Percentiles rank a stretch among this genome's conserved stretches.
Conservation (phyloP, 208 protist species). For the Trypanosoma boissoni region DNA sequence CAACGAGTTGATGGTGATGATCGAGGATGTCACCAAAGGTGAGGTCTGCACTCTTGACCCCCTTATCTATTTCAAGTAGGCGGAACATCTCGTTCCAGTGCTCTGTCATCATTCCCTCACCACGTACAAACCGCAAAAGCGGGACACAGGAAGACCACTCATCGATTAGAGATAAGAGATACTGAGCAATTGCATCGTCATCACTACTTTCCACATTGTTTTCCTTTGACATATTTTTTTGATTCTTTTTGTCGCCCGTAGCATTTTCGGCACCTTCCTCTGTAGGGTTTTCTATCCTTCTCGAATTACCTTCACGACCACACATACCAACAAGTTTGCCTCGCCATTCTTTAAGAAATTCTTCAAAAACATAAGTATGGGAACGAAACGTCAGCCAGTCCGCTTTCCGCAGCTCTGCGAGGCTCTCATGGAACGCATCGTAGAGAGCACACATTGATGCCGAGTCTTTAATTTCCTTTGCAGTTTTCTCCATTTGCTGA, state of each 20-base stretch:
- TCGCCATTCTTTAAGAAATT: conserved; percentile 91
- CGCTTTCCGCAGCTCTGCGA: conserved; percentile 75
- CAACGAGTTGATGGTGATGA: conserved; percentile 60
- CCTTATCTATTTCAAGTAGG: conserved; percentile 79
- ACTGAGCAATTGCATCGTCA: conserved; percentile 43
- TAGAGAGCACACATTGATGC: conserved; percentile 82
- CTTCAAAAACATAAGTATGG: conserved; percentile 92
- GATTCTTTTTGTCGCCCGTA: conserved; percentile 8
- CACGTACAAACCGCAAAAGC: conserved; percentile 90
- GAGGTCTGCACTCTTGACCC: conserved; percentile 76
- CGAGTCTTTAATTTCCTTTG: conserved; percentile 61
- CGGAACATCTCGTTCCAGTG: conserved; percentile 96
- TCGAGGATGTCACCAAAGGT: conserved; percentile 91
- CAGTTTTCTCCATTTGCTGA: conserved; percentile 45
- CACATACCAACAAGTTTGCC: conserved; percentile 30
- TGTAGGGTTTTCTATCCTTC: neutral
- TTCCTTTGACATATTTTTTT: neutral
- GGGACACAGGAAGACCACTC: conserved; percentile 70
- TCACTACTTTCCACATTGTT: neutral
- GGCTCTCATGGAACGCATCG: conserved; percentile 74
- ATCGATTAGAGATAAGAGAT: conserved; percentile 67
- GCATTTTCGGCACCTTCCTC: neutral
- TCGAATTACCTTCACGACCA: neutral
- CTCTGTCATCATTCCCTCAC: conserved; percentile 95
- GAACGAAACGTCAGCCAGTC: conserved; percentile 95